These are phyloP conservation scores for Aspergillus sp. DNA, from an alignment of 2,329 filamentous ascomycete species.

Conservation along the genomic window DNA sequence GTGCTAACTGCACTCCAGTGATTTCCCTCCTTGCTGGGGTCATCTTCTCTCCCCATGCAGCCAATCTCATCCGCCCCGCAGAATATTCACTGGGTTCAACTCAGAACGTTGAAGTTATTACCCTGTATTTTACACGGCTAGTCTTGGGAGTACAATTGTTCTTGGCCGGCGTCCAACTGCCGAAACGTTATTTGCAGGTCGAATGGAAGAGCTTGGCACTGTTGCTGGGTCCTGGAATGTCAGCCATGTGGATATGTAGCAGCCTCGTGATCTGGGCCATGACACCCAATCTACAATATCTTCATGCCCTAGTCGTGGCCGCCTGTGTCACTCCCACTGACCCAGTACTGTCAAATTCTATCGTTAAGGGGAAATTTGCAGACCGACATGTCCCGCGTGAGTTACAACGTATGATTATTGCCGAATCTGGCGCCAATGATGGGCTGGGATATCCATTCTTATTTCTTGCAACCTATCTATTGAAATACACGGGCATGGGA, in stretches of 20 bases:
- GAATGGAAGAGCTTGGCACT: constrained; percentile 77
- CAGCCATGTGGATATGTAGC: constrained; percentile 81
- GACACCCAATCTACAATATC: constrained; percentile 69
- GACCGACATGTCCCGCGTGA: constrained; percentile 84
- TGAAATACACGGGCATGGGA: constrained; percentile 69
- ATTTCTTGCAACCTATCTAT: constrained; percentile 79
- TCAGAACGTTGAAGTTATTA: constrained; percentile 68
- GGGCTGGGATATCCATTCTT: constrained; percentile 86
- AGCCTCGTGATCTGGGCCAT: constrained; percentile 76
- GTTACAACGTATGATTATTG: constrained; percentile 77
- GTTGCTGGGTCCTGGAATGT: constrained; percentile 82
- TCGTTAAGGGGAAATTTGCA: constrained; percentile 91
- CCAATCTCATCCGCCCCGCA: constrained; percentile 72
- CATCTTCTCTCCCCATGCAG: constrained; percentile 73
- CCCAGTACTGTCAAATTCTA: constrained; percentile 82
- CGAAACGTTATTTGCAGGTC: constrained; percentile 73
- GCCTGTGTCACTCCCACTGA: constrained; percentile 93
- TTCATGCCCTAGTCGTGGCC: constrained; percentile 77
- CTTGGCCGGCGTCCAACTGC: constrained; percentile 82
- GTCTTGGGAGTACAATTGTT: constrained; percentile 90
- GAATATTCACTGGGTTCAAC: constrained; percentile 67
- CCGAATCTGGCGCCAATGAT: constrained; percentile 86
- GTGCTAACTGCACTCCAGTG: constrained; percentile 53
- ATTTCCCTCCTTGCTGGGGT: constrained; percentile 81
- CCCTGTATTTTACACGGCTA: constrained; percentile 79